phyloP scores from a whole-genome alignment of 345 rosid genomes.

The Litchi chinensis region DNA sequence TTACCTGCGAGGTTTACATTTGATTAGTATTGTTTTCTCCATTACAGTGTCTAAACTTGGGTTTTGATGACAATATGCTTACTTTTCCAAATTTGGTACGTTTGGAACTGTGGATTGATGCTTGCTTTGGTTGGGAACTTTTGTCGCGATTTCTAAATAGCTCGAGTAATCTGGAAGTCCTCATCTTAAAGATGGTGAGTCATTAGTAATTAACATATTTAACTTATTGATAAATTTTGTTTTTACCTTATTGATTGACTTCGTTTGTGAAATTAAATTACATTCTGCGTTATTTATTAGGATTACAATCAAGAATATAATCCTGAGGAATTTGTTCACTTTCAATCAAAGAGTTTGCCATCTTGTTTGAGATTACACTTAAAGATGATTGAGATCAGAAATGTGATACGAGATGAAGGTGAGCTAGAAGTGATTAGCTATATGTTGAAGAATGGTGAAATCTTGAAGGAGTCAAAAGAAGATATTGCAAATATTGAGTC shows the following conservation, averaged over 20 bases:
- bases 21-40: background rate
- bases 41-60: background rate
- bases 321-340: background rate
- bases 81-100: constrained; percentile 5
- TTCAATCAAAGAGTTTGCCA: background rate
- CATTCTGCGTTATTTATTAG: background rate
- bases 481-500: background rate
- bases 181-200: background rate
- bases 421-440: background rate
- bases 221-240: too few relatives aligned
- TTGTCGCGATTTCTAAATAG: background rate
- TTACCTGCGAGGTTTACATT: background rate
- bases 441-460: background rate
- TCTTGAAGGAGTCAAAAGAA: background rate
- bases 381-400: background rate
- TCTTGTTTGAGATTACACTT: background rate
- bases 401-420: background rate
- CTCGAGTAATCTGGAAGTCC: constrained; percentile 6
- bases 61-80: background rate
- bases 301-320: background rate
- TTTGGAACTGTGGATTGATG: background rate
- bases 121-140: background rate
- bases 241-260: background rate
- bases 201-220: background rate
- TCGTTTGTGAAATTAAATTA: background rate